Percentiles rank a stretch among this genome's conserved stretches.
These are phyloP conservation scores for Trichoderma atrobrunneum DNA, from an alignment of 2,329 filamentous ascomycete genomes.

Conservation along the genomic window DNA sequence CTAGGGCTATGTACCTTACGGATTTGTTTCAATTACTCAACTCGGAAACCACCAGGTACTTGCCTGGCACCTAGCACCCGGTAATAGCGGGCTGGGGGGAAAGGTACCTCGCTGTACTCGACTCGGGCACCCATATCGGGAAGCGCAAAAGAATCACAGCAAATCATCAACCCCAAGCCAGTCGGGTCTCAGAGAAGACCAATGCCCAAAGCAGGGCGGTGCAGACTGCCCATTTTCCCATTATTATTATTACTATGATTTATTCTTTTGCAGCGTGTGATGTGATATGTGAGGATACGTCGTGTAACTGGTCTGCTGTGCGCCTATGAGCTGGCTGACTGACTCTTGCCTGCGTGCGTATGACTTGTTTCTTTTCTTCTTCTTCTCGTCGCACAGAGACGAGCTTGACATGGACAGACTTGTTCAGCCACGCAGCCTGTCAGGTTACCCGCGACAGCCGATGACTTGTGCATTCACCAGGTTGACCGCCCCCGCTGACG, in stretches of 20 bases:
- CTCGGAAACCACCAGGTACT: not conserved
- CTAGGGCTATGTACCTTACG: not conserved
- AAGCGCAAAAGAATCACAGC: not conserved
- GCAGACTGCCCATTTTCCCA: not conserved
- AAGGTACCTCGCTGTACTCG: not conserved
- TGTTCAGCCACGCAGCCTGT: not conserved
- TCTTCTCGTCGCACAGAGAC: not conserved
- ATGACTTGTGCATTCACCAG: not conserved
- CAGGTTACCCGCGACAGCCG: not conserved
- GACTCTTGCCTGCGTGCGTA: conserved; percentile 8
- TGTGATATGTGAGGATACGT: not conserved
- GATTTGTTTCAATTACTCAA: not conserved
- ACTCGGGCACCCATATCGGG: not conserved
- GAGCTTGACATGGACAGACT: not conserved
- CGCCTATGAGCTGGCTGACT: conserved; percentile 11
- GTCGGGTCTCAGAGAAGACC: not conserved
- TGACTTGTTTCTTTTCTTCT: not conserved
- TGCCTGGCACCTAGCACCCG: not conserved
- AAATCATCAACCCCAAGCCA: not conserved
- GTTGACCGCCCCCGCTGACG: not conserved
- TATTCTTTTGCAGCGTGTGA: not conserved
- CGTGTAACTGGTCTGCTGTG: not conserved
- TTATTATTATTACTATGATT: not conserved
- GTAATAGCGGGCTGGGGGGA: not conserved
- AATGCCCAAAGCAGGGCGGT: not conserved